A percentile compares a stretch with the other conserved stretches of the same genome.
Conservation (phyloP, 2,329 filamentous ascomycete genomes). For the Phyllosticta citrichinensis region DNA sequence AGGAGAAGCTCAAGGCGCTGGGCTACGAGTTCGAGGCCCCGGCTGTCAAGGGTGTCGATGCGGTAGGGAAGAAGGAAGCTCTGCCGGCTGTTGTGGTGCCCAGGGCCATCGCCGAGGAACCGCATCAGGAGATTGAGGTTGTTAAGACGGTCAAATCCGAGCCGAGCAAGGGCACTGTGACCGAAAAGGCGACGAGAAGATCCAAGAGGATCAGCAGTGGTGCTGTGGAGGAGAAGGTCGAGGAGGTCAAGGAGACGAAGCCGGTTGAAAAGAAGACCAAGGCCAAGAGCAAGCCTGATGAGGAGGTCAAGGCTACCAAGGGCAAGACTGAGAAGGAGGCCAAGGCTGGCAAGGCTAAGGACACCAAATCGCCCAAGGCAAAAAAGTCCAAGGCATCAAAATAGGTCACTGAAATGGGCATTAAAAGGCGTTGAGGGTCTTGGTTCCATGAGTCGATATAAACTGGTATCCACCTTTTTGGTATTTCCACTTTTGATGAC, state of each 20-base stretch:
- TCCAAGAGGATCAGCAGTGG: constrained; percentile 7
- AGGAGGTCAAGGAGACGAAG: constrained; percentile 3
- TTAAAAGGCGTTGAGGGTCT: background rate
- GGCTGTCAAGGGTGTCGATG: constrained; percentile 54
- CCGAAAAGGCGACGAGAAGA: constrained; percentile 9
- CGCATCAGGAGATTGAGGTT: constrained; percentile 11
- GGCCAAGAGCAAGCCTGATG: constrained; percentile 4
- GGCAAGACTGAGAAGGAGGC: constrained; percentile 1
- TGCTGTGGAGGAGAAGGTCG: constrained; percentile 5
- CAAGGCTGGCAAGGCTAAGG: background rate
- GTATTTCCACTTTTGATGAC: background rate
- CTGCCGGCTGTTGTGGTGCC: constrained; percentile 15
- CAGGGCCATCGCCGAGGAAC: constrained; percentile 17
- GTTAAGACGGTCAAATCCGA: constrained; percentile 13
- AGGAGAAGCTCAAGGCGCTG: constrained; percentile 64
- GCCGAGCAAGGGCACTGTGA: background rate
- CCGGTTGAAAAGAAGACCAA: background rate
- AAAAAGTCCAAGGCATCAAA: constrained; percentile 6
- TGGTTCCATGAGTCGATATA: constrained; percentile 1
- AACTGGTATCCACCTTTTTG: background rate
- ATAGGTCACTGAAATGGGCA: constrained; percentile 1
- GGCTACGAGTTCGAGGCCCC: constrained; percentile 78
- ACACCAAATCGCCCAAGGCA: background rate
- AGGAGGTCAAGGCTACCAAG: constrained; percentile 4
- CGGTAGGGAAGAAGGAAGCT: constrained; percentile 32